A percentile compares a stretch with the other conserved stretches of the same genome.
phyloP scores from a whole-genome alignment of 306 rosid genomes.

The Gillenia trifoliata region DNA sequence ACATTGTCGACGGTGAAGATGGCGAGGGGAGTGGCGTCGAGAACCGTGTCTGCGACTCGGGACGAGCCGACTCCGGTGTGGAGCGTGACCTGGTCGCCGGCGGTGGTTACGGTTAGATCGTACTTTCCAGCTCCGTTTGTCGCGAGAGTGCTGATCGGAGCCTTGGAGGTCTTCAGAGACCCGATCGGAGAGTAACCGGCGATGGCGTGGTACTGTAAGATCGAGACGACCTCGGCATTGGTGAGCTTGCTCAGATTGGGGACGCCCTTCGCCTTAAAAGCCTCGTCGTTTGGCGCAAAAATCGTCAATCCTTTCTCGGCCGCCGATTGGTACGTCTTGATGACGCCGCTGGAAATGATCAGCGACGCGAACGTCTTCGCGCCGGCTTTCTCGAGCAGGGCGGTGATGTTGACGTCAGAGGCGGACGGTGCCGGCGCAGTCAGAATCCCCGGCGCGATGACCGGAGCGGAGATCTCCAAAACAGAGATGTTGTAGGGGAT shows the following conservation, averaged over 20 bases:
- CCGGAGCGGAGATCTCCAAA: constrained; percentile 65
- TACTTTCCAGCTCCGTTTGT: constrained; percentile 74
- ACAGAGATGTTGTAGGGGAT: constrained; percentile 82
- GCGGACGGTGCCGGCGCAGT: constrained; percentile 83
- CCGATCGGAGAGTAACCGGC: constrained; percentile 66
- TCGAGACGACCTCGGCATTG: constrained; percentile 72
- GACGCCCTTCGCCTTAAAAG: constrained; percentile 63
- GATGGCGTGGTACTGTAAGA: constrained; percentile 61
- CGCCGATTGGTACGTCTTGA: constrained; percentile 56
- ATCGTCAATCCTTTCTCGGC: constrained; percentile 68
- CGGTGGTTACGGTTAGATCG: constrained; percentile 39
- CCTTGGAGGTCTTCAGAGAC: constrained; percentile 52
- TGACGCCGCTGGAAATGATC: constrained; percentile 48
- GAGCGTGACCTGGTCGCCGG: constrained; percentile 70
- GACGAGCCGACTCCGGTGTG: constrained; percentile 80
- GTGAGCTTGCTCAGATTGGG: constrained; percentile 85
- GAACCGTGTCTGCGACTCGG: constrained; percentile 62
- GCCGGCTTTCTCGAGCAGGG: constrained; percentile 68
- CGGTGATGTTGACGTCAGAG: constrained; percentile 60
- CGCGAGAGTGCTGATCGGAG: constrained; percentile 57
- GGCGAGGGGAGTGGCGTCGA: constrained; percentile 64
- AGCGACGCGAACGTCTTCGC: constrained; percentile 64
- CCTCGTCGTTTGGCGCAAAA: constrained; percentile 86
- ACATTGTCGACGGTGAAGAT: constrained; percentile 67
- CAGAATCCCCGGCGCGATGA: constrained; percentile 66